Conservation (phyloP, 768 basidiomycete genomes). For the Pholiota microspora region DNA sequence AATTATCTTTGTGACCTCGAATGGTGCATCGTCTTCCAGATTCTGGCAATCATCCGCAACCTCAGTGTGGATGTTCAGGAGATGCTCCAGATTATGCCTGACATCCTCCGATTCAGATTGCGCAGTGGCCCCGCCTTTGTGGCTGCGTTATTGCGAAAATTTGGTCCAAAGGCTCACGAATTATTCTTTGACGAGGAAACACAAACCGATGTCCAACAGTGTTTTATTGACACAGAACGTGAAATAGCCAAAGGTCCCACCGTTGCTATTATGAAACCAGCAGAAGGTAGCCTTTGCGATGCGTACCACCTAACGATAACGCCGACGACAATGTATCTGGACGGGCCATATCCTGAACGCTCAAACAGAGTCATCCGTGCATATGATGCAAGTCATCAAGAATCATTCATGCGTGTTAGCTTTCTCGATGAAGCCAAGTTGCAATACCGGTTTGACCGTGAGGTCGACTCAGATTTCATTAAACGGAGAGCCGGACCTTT, state of each 20-base stretch:
- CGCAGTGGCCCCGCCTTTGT: conserved; percentile 34
- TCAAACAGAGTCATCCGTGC: conserved; percentile 62
- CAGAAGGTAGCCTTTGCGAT: conserved; percentile 32
- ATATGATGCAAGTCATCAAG: conserved; percentile 41
- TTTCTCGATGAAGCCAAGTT: conserved; percentile 60
- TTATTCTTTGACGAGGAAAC: conserved; percentile 27
- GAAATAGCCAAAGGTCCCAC: conserved; percentile 24
- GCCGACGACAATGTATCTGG: conserved; percentile 50
- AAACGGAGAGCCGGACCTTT: conserved; percentile 42
- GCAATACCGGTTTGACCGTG: conserved; percentile 53
- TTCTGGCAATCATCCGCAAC: conserved; percentile 42
- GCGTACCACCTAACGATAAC: conserved; percentile 39
- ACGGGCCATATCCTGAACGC: conserved; percentile 56
- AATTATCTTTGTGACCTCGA: conserved; percentile 33
- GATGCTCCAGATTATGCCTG: conserved; percentile 38
- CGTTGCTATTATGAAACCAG: conserved; percentile 23
- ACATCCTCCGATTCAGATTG: conserved; percentile 30
- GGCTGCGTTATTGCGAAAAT: conserved; percentile 40
- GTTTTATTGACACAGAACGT: conserved; percentile 26
- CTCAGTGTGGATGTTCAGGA: conserved; percentile 49
- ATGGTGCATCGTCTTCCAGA: conserved; percentile 61
- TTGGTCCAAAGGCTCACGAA: conserved; percentile 21
- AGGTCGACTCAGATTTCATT: conserved; percentile 52
- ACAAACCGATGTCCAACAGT: conserved; percentile 23
- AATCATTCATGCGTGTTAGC: conserved; percentile 60